Evolutionary conservation across 2,329 filamentous ascomycete species (phyloP).

Genomic region (Pestalotiopsis fici): DNA sequence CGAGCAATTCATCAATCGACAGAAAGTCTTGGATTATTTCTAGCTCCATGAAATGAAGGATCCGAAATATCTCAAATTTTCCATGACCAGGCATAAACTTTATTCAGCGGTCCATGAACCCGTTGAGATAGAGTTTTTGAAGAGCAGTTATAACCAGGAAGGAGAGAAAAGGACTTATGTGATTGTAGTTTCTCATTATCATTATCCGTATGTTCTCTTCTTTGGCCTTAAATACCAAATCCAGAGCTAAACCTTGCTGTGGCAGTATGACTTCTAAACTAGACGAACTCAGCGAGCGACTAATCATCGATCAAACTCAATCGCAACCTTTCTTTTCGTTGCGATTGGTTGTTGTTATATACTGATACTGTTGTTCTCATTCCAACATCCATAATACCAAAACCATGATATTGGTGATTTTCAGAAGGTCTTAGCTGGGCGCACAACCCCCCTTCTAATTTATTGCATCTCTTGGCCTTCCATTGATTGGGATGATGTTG

Average conservation of each 20-base stretch:
- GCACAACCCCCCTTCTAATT: not conserved
- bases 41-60: not conserved
- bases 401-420: not conserved
- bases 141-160: not conserved
- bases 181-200: conserved; percentile 2
- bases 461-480: conserved; percentile 28
- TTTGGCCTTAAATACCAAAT: not conserved
- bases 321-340: not conserved
- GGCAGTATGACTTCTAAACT: not conserved
- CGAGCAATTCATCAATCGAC: too few relatives aligned
- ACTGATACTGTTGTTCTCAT: not conserved
- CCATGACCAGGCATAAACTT: not conserved
- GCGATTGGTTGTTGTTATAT: not conserved
- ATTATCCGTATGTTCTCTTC: conserved; percentile 7
- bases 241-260: not conserved
- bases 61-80: not conserved
- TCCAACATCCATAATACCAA: not conserved
- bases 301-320: not conserved
- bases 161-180: too few relatives aligned
- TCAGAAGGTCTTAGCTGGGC: not conserved
- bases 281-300: not conserved
- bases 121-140: not conserved
- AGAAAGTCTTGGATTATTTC: too few relatives aligned
- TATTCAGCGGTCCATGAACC: not conserved
- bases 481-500: conserved; percentile 26